These are phyloP conservation scores for Phytophthora aleatoria DNA, from an alignment of 352 stramenopile genomes.

Conservation along the genomic window DNA sequence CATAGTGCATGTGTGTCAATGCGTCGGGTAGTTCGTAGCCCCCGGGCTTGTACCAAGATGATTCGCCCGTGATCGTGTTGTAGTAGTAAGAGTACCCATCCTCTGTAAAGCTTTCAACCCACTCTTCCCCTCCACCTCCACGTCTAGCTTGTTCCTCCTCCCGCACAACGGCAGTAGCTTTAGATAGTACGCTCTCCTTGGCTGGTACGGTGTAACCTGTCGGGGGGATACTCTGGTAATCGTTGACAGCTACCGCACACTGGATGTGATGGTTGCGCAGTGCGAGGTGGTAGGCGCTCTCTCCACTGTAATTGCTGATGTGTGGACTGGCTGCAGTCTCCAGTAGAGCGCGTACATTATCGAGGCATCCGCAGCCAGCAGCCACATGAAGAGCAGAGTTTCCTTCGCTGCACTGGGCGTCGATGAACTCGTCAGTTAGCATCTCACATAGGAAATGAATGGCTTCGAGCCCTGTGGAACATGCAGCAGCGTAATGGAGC, in stretches of 20 bases:
- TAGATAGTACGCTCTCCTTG: slow-evolving; percentile 7
- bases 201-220: slow-evolving; percentile 5
- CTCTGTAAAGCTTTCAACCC: slow-evolving; percentile 54
- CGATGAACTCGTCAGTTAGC: slow-evolving; percentile 44
- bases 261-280: slow-evolving; percentile 63
- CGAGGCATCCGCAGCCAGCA: slow-evolving; percentile 56
- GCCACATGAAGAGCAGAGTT: slow-evolving; percentile 73
- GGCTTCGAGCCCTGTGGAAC: slow-evolving; percentile 36
- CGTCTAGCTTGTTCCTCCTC: neutral
- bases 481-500: slow-evolving; percentile 67
- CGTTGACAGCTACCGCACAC: slow-evolving; percentile 57
- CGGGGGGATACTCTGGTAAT: slow-evolving; percentile 43
- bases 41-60: slow-evolving; percentile 54
- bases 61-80: slow-evolving; percentile 55
- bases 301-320: slow-evolving; percentile 39
- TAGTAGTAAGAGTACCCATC: slow-evolving; percentile 73
- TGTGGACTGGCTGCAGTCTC: slow-evolving; percentile 63
- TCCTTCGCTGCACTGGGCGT: slow-evolving; percentile 51
- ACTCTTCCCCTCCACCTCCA: slow-evolving; percentile 15
- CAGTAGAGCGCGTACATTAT: slow-evolving; percentile 56
- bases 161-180: slow-evolving; percentile 1
- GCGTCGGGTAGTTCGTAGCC: slow-evolving; percentile 5
- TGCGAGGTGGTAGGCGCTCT: slow-evolving; percentile 60
- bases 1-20: neutral
- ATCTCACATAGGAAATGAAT: slow-evolving; percentile 67